Evolutionary conservation across 257 asterid genomes (phyloP), one percentile per base, ranked within the genome.

Genomic region (Fraxinus anomala): DNA sequence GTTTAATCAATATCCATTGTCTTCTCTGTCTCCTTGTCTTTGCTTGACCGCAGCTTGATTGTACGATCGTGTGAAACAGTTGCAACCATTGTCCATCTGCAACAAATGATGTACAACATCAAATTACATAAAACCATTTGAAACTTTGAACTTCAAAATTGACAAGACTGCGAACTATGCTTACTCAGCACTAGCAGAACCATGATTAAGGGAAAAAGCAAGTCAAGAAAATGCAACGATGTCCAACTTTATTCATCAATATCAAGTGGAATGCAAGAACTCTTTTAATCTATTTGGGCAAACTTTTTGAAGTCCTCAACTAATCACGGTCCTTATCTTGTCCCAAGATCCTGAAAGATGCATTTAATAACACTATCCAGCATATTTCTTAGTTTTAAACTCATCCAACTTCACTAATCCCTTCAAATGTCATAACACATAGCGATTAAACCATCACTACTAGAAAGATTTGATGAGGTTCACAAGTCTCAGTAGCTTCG

Each of bases 11-110:
- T 80, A 39, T 93, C 97, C 98, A 91, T 95, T 39, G 72, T 82
- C 81, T 83, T 87, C 33, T 90, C 97, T 83, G 84, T 89, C 82
- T 85, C 96, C 5, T 80, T 73, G 74, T 85, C 89, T 75, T 88
- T 90, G 81, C 81, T 85, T 17, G 98, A 83, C 98, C 98, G 93
- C 23, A 89, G 82, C 86, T 95, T 95, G 83, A 95, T 95, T 13
- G 98, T 88, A n/a, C 98, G 94, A 84, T 95, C 99, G 51, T 95
- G 96, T 44, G 98, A 95, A 74, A 95, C 98, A 2, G 99, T 91
- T 17, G 87, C 89, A 70, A 95, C 72, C 63, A 77, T 66, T 89
- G 98, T 37, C 98, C 98, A 88, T 93, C 99, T 95, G 86, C 79
- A 75, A 73, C 61, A 59, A 49, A 70, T 69, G 34, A 56, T 59